Conservation (phyloP, 495 filamentous ascomycete genomes). For the Neurospora cerealis region DNA sequence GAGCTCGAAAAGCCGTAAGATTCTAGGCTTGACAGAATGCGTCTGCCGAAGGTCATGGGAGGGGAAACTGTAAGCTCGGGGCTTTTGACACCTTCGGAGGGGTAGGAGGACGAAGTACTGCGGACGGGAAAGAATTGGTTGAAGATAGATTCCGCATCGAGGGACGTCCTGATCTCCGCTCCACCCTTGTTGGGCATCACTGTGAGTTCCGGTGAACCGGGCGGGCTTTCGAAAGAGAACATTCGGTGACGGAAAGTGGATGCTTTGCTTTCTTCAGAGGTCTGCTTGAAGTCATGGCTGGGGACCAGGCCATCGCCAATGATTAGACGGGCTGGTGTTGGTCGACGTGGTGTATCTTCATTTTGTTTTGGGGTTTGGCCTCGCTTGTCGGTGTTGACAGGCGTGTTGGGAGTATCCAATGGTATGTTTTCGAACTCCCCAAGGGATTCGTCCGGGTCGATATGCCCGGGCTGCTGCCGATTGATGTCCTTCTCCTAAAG, state of each 20-base stretch:
- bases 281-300: background rate
- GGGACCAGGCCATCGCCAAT: background rate
- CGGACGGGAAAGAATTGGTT: background rate
- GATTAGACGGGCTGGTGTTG: background rate
- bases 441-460: background rate
- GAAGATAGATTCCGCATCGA: background rate
- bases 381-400: background rate
- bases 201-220: constrained; percentile 5
- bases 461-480: background rate
- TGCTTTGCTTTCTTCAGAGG: background rate
- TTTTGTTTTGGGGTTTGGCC: background rate
- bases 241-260: background rate
- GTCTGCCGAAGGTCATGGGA: constrained; percentile 14
- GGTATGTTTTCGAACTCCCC: background rate
- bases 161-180: constrained; percentile 2
- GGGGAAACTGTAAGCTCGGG: constrained; percentile 14
- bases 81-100: constrained; percentile 14
- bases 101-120: constrained; percentile 19
- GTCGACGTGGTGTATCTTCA: background rate
- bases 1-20: constrained; percentile 1
- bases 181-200: constrained; percentile 6
- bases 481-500: constrained; percentile 22
- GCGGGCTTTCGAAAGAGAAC: constrained; percentile 13
- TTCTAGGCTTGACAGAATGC: constrained; percentile 8
- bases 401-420: background rate